phyloP scores from a whole-genome alignment of 176 grass and related monocot species.

The Rhynchospora tenuis region DNA sequence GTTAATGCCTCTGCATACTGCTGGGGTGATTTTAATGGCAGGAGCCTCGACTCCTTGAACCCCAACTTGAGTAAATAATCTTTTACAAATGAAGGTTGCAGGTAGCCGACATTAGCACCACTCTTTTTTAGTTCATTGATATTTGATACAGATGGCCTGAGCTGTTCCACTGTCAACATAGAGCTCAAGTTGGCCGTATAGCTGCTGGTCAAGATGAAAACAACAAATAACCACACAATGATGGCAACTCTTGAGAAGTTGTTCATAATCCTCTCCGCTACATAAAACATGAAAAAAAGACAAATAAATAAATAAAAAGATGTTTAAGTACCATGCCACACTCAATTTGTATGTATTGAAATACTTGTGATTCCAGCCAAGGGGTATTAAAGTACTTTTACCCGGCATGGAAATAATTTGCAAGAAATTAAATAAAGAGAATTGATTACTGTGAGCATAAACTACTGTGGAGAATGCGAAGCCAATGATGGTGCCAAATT shows the following conservation, averaged over 20 bases:
- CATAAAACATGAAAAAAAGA: neutral
- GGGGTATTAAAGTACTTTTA: neutral
- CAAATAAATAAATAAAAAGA: neutral
- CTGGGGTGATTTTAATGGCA: conserved; percentile 13
- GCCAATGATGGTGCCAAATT: neutral
- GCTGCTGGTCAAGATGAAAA: conserved; percentile 22
- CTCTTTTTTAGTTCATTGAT: conserved; percentile 18
- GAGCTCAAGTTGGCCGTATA: conserved; percentile 34
- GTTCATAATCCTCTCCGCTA: neutral
- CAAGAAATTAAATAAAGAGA: neutral
- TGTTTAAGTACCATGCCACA: neutral
- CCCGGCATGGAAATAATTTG: neutral
- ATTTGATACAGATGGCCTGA: neutral
- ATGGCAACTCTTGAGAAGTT: conserved; percentile 17
- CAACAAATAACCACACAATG: conserved; percentile 27
- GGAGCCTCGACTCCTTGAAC: conserved; percentile 29
- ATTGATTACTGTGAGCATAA: neutral
- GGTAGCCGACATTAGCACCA: conserved; percentile 32
- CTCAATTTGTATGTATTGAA: neutral
- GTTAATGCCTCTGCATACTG: conserved; percentile 33
- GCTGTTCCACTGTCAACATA: conserved; percentile 21
- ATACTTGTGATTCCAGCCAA: neutral
- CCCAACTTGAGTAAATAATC: conserved; percentile 10
- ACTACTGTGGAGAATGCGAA: neutral
- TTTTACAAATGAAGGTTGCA: conserved; percentile 21